A percentile compares a stretch with the other conserved stretches of the same genome.
phyloP scores from a whole-genome alignment of 768 basidiomycete species.

The Podaxis carcinomalis region DNA sequence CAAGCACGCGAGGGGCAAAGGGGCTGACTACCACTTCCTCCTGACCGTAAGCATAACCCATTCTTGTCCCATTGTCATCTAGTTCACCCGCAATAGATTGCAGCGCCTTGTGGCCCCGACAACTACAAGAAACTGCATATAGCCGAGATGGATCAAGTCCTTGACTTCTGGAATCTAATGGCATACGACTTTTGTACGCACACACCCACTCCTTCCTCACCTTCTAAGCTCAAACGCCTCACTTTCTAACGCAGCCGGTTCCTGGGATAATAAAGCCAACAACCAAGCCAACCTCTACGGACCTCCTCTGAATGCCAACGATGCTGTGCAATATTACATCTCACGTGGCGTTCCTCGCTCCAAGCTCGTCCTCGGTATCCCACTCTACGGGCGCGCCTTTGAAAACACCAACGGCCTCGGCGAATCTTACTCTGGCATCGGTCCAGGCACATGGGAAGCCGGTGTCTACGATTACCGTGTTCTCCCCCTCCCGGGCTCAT shows the following conservation, averaged over 20 bases:
- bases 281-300: slow-evolving; percentile 88
- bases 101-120: slow-evolving; percentile 87
- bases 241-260: slow-evolving; percentile 48
- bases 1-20: slow-evolving; percentile 55
- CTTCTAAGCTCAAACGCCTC: slow-evolving; percentile 2
- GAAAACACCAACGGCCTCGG: slow-evolving; percentile 82
- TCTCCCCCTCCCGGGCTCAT: slow-evolving; percentile 72
- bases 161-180: slow-evolving; percentile 99
- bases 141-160: slow-evolving; percentile 78
- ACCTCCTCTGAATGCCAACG: slow-evolving; percentile 55
- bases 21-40: slow-evolving; percentile 58
- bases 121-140: slow-evolving; percentile 80
- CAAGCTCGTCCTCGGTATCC: slow-evolving; percentile 89
- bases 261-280: slow-evolving; percentile 66
- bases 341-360: slow-evolving; percentile 64
- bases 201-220: neutral
- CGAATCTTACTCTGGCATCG: slow-evolving; percentile 72
- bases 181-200: slow-evolving; percentile 75
- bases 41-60: slow-evolving; percentile 56
- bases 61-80: neutral
- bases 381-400: slow-evolving; percentile 93
- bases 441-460: slow-evolving; percentile 86
- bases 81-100: slow-evolving; percentile 49
- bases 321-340: slow-evolving; percentile 68
- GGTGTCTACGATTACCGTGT: slow-evolving; percentile 93